Conservation (phyloP, 768 basidiomycete species). For the Boletus tomentosulus region DNA sequence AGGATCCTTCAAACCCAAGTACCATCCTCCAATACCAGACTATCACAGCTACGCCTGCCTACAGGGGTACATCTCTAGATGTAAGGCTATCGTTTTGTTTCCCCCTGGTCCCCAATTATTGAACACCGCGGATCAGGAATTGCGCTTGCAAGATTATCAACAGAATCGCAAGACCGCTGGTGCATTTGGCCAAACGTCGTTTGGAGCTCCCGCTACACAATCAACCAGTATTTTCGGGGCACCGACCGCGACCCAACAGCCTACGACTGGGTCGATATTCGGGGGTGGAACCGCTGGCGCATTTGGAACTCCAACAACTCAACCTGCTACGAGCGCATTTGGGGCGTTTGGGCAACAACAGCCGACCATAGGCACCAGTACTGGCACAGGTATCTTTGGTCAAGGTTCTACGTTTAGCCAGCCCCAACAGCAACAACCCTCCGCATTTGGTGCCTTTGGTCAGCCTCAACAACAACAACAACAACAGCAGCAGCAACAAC, state of each 20-base stretch:
- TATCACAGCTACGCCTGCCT: conserved; percentile 76
- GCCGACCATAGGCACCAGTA: conserved; percentile 29
- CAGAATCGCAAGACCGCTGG: conserved; percentile 70
- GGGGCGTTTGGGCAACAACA: conserved; percentile 35
- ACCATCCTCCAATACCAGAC: conserved; percentile 70
- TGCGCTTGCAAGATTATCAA: conserved; percentile 71
- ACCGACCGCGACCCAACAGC: conserved; percentile 24
- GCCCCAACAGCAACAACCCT: conserved; percentile 26
- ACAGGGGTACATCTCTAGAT: conserved; percentile 74
- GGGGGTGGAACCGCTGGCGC: conserved; percentile 18
- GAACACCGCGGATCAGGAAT: conserved; percentile 44
- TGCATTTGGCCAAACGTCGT: conserved; percentile 52
- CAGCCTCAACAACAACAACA: conserved; percentile 31
- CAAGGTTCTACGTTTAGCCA: conserved; percentile 39
- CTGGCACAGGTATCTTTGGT: conserved; percentile 42
- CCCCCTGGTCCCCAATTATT: background rate
- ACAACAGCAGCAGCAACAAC: conserved; percentile 24
- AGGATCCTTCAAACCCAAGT: conserved; percentile 49
- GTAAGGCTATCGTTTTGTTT: conserved; percentile 31
- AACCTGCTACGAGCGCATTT: conserved; percentile 27
- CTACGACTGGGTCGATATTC: conserved; percentile 30
- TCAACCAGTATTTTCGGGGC: conserved; percentile 26
- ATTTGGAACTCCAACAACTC: conserved; percentile 25
- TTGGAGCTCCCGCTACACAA: conserved; percentile 24
- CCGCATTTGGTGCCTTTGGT: conserved; percentile 51